Conservation (phyloP, 1,284 basidiomycete species). For the Singerocomus inundabilis region DNA sequence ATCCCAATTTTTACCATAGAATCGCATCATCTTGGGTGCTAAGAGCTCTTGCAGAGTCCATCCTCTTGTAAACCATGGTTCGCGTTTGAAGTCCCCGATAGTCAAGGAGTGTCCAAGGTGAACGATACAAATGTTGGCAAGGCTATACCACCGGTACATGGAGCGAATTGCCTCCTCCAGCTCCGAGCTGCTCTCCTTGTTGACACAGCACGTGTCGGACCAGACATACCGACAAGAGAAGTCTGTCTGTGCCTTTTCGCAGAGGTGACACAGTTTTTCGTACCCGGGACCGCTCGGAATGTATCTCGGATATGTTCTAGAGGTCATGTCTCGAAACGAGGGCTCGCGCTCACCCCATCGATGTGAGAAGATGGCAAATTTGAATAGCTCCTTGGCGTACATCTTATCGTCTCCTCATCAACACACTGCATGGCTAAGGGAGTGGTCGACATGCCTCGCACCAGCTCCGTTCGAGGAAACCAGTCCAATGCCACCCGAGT, state of each 20-base stretch:
- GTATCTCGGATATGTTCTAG: neutral
- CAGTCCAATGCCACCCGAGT: constrained; percentile 11
- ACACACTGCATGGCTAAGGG: no score
- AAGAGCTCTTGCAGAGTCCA: no score
- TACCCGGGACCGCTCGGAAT: constrained; percentile 5
- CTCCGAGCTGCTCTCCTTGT: constrained; percentile 18
- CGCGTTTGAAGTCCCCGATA: constrained; percentile 11
- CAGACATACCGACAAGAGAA: constrained; percentile 13
- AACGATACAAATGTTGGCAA: constrained; percentile 16
- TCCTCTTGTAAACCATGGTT: no score
- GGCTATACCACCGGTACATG: constrained; percentile 17
- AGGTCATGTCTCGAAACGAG: constrained; percentile 7
- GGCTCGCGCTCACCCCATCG: constrained; percentile 15
- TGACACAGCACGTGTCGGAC: no score
- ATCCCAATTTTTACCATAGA: no score
- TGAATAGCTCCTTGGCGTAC: constrained; percentile 10
- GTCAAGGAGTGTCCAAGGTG: constrained; percentile 6
- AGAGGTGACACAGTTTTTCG: constrained; percentile 9
- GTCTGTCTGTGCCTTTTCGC: constrained; percentile 5
- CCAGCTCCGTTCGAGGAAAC: constrained; percentile 14
- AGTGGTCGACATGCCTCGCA: constrained; percentile 5
- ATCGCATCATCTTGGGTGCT: no score
- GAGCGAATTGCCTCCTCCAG: constrained; percentile 15
- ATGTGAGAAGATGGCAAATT: constrained; percentile 16
- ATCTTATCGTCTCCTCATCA: neutral